A percentile compares a stretch with the other conserved stretches of the same genome.
Evolutionary conservation across 495 filamentous ascomycete genomes (phyloP).

Genomic region (Penicillium lividum): DNA sequence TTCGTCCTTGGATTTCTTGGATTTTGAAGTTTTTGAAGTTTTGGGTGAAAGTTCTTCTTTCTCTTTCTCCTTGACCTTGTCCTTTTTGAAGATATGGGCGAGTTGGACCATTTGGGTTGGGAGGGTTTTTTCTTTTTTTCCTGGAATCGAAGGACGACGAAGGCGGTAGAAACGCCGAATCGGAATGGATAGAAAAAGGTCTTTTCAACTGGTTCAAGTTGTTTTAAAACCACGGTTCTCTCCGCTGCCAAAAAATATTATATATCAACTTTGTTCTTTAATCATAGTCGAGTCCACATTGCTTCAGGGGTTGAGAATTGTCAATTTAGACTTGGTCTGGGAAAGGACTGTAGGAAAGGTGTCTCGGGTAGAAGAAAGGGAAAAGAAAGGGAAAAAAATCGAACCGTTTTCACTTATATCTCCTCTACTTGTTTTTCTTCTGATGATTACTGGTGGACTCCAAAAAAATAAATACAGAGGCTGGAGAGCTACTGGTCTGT

Average conservation of each 20-base stretch:
- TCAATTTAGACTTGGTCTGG: neutral
- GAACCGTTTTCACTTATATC: constrained; percentile 7
- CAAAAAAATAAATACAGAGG: constrained; percentile 24
- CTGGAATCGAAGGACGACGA: constrained; percentile 47
- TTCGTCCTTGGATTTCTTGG: constrained; percentile 8
- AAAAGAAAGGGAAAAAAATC: constrained; percentile 4
- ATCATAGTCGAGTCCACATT: neutral
- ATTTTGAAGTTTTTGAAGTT: neutral
- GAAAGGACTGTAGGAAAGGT: neutral
- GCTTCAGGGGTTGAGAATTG: neutral
- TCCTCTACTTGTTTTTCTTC: constrained; percentile 10
- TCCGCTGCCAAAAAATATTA: neutral
- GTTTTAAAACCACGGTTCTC: neutral
- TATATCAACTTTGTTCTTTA: neutral
- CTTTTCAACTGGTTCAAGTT: neutral
- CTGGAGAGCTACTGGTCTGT: constrained; percentile 39
- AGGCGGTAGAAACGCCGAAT: constrained; percentile 45
- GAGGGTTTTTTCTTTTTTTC: constrained; percentile 30
- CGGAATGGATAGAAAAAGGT: neutral
- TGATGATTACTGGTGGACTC: constrained; percentile 24
- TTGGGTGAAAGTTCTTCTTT: neutral
- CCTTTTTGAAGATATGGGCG: constrained; percentile 42
- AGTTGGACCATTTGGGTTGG: constrained; percentile 34
- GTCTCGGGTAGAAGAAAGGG: neutral
- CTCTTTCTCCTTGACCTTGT: constrained; percentile 36